These are phyloP conservation scores for Scheffersomyces coipomensis DNA, from an alignment of 805 yeast genomes.

Conservation along the genomic window DNA sequence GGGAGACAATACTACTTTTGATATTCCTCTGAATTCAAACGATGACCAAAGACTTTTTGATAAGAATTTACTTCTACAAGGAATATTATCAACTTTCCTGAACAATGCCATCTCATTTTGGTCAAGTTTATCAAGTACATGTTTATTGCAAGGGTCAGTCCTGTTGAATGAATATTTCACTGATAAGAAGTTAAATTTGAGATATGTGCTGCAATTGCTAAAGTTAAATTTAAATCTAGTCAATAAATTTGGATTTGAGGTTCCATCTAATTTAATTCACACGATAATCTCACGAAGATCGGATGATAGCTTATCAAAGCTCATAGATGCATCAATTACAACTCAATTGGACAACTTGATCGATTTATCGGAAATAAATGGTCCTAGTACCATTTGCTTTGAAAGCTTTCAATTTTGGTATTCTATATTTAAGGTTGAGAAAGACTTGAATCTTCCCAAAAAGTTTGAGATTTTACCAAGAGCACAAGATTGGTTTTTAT, in stretches of 20 bases:
- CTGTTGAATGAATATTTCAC: not conserved
- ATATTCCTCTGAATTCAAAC: not conserved
- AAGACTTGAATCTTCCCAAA: constrained; percentile 25
- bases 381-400: constrained; percentile 50
- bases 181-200: not conserved
- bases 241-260: constrained; percentile 6
- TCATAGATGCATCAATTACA: constrained; percentile 39
- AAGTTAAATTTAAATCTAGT: not conserved
- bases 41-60: not conserved
- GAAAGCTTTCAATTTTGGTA: constrained; percentile 58
- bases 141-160: not conserved
- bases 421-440: constrained; percentile 26
- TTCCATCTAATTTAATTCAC: constrained; percentile 32
- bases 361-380: constrained; percentile 58
- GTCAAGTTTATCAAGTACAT: not conserved
- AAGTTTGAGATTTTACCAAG: constrained; percentile 20
- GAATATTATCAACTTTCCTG: not conserved
- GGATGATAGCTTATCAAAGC: constrained; percentile 6
- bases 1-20: constrained; percentile 1
- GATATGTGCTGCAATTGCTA: not conserved
- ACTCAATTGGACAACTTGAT: constrained; percentile 49
- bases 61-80: not conserved
- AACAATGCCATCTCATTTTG: not conserved
- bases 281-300: constrained; percentile 10
- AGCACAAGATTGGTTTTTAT: constrained; percentile 50